Evolutionary conservation across 1,284 basidiomycete genomes (phyloP), one percentile per base, ranked within the genome.

Genomic region (Moesziomyces antarcticus): DNA sequence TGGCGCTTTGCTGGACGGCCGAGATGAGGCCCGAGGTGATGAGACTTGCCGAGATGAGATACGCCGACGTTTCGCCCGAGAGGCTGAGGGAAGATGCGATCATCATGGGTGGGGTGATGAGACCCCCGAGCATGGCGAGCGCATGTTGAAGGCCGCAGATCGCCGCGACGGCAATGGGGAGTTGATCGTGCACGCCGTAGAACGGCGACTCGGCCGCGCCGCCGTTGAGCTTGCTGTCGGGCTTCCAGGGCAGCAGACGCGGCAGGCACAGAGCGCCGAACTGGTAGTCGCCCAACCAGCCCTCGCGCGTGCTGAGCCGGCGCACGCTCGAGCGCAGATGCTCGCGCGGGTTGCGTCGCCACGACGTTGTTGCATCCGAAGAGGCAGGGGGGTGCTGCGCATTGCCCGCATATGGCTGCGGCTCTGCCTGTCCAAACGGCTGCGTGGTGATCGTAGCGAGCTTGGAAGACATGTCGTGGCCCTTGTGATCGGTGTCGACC

Each of bases 31-130:
- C 90, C 89, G 67, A 41, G 22, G 61, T 84, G 79, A 94, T 93
- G 52, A 93, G 86, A 5, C 90, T 91, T 1, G 92, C 89, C 4
- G 91, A 92, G 75, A 94, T 89, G 89, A 94, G 89, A 80, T 93
- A 94, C 2, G 91, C 86, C 18, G 90, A 90, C 0, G 87, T 89
- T 11, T 73, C 70, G 0, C 74, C 56, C 11, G 73, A 64, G 25
- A 86, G 75, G 50, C 70, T 75, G 50, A 86, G 77, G 5, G 77
- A 63, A 21, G 69, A 73, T 25, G 73, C 62, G 30, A 76, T 70
- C 73, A 93, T 92, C 77, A 93, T 93, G 0, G 92, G 92, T 0
- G 91, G 91, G 0, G 90, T 89, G 72, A 91, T 90, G 5, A 88
- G 83, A 18, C 91, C 92, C 2, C 91, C 91, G 21, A 93, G 87